These are phyloP conservation scores for Aureobasidium zeae DNA, from an alignment of 2,329 filamentous ascomycete species.

Conservation along the genomic window DNA sequence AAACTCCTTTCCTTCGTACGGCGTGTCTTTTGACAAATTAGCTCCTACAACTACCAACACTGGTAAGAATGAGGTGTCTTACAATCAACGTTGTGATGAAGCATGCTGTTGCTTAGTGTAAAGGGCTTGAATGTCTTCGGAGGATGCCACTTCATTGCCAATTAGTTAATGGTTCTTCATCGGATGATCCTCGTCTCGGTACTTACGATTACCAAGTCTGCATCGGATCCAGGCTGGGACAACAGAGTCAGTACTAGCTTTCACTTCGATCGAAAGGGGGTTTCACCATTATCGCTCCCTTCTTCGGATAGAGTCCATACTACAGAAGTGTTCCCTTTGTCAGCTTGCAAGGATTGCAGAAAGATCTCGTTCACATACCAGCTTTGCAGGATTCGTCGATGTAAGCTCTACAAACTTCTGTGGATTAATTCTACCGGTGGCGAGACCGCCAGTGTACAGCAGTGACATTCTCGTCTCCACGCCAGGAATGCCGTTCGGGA, in stretches of 20 bases:
- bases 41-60: too few species aligned
- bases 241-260: constrained; percentile 46
- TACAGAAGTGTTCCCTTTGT: constrained; percentile 29
- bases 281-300: constrained; percentile 35
- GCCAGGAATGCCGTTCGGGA: constrained; percentile 50
- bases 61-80: constrained; percentile 24
- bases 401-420: constrained; percentile 48
- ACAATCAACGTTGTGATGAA: constrained; percentile 53
- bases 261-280: constrained; percentile 27
- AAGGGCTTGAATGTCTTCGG: constrained; percentile 36
- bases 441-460: constrained; percentile 26
- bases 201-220: not conserved
- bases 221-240: constrained; percentile 23
- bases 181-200: too few species aligned
- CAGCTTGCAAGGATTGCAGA: not conserved
- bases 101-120: constrained; percentile 42
- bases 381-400: constrained; percentile 46
- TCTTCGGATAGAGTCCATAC: constrained; percentile 45
- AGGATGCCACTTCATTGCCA: constrained; percentile 50
- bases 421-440: constrained; percentile 33
- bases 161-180: too few species aligned
- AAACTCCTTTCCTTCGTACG: constrained; percentile 46
- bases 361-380: not conserved
- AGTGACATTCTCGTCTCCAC: constrained; percentile 49
- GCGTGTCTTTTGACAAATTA: constrained; percentile 30